phyloP scores from a whole-genome alignment of 768 basidiomycete genomes.

The Macrolepiota dolichaula region DNA sequence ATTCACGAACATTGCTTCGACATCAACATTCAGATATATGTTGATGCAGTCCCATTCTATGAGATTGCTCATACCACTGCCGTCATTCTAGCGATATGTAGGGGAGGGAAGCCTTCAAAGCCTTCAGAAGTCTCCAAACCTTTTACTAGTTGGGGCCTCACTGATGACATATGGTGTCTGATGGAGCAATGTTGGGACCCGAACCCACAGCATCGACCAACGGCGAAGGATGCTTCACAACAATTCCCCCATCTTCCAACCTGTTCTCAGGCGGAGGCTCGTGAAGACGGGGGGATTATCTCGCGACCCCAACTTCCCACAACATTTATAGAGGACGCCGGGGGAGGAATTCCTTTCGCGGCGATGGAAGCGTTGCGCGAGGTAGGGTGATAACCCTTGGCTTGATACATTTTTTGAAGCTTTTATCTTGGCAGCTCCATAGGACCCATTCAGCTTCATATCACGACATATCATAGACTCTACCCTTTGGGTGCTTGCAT shows the following conservation, averaged over 20 bases:
- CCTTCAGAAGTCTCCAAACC: slow-evolving; percentile 14
- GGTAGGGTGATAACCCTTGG: not conserved
- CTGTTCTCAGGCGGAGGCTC: too few species aligned
- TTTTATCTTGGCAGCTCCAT: not conserved
- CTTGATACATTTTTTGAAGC: not conserved
- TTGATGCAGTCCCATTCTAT: slow-evolving; percentile 23
- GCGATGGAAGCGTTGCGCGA: not conserved
- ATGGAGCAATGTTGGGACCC: slow-evolving; percentile 22
- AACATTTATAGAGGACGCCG: not conserved
- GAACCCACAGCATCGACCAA: slow-evolving; percentile 18
- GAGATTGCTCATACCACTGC: slow-evolving; percentile 16
- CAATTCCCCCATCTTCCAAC: not conserved
- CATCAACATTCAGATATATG: slow-evolving; percentile 20
- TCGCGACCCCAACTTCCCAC: not conserved
- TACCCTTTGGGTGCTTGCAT: too few species aligned
- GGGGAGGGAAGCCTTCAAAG: slow-evolving; percentile 18
- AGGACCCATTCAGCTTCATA: not conserved
- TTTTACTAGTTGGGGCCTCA: slow-evolving; percentile 17
- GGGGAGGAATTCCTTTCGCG: not conserved
- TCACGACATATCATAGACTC: not conserved
- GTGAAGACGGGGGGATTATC: not conserved
- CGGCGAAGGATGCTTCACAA: not conserved
- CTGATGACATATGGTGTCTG: slow-evolving; percentile 17
- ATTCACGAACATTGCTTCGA: not conserved
- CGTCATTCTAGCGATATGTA: slow-evolving; percentile 20